Evolutionary conservation across 2,329 filamentous ascomycete genomes (phyloP), one percentile per base, ranked within the genome.

Genomic region (Aspergillus arachidicola): DNA sequence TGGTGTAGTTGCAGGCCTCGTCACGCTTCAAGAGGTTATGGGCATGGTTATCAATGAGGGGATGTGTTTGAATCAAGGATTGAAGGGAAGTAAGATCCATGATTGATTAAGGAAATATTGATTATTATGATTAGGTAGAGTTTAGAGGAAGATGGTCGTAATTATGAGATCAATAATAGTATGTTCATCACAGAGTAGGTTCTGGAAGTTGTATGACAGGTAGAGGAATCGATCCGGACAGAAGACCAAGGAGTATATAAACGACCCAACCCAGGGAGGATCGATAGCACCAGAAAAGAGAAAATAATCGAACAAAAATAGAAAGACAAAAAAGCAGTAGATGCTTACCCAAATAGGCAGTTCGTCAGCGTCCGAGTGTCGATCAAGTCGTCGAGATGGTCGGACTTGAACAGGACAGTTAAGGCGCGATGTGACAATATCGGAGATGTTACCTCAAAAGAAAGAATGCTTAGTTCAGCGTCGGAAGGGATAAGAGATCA

Each of bases 31-130:
- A 70, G 19, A 83, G 65, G 64, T 82, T 82, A 64, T 83, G 80
- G 12, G 80, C 80, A 72, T 83, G 81, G 64, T 82, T 80, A 67
- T 83, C 81, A 56, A 83, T 82, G n/a, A 80, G 64, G 10, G 80
- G 79, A 54, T 80, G 78, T 9, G 69, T 72, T 60, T 73, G 74
- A 32, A 82, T 74, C 51, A 81, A 68, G 19, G 71, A 64, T 26
- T 73, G 72, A 3, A 82, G 71, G 23, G 74, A 71, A 23, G 73
- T 60, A n/a, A 77, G 53, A 54, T 69, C 66, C 73, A 75, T 75
- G 57, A 57, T 61, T 64, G 23, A 48, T 26, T 48, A 14, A 26
- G 12, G 21, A 48, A 1, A 54, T 34, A 46, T 26, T 21, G 51
- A 34, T 48, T 61, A 45, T 34, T 38, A 32, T 28, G 32, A 43